Percentiles rank a stretch among this genome's conserved stretches.
phyloP scores from a whole-genome alignment of 208 protist genomes.

The Crithidia fasciculata region DNA sequence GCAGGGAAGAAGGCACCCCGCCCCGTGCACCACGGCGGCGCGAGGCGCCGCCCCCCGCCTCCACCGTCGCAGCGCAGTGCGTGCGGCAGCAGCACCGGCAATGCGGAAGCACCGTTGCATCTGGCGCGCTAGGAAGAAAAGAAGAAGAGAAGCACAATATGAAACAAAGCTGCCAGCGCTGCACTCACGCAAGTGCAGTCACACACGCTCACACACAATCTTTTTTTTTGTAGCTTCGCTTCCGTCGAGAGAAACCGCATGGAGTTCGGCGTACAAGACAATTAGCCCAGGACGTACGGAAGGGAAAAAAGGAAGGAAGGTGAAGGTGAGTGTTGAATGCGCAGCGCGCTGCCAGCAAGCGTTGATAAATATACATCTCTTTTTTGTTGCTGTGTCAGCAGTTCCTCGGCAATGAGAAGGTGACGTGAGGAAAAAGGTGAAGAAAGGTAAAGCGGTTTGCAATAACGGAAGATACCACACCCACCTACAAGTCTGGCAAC shows the following conservation, averaged over 20 bases:
- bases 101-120: constrained; percentile 25
- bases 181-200: not conserved
- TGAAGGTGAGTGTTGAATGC: not conserved
- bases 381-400: too few species aligned
- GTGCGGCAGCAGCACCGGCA: constrained; percentile 7
- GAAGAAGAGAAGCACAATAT: constrained; percentile 4
- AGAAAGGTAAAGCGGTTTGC: too few species aligned
- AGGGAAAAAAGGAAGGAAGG: not conserved
- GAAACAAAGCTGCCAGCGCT: not conserved
- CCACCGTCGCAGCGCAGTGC: constrained; percentile 26
- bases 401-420: too few species aligned
- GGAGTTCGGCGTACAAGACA: not conserved
- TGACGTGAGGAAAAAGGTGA: too few species aligned
- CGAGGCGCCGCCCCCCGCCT: constrained; percentile 12
- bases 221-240: too few species aligned
- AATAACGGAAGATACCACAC: too few species aligned
- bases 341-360: not conserved
- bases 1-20: not conserved
- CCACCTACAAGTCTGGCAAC: too few species aligned
- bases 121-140: not conserved
- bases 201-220: too few species aligned
- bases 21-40: not conserved
- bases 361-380: not conserved
- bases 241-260: too few species aligned
- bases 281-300: not conserved